Conservation (phyloP, 140 eudicot genomes). For the Eryngium alpinum region DNA sequence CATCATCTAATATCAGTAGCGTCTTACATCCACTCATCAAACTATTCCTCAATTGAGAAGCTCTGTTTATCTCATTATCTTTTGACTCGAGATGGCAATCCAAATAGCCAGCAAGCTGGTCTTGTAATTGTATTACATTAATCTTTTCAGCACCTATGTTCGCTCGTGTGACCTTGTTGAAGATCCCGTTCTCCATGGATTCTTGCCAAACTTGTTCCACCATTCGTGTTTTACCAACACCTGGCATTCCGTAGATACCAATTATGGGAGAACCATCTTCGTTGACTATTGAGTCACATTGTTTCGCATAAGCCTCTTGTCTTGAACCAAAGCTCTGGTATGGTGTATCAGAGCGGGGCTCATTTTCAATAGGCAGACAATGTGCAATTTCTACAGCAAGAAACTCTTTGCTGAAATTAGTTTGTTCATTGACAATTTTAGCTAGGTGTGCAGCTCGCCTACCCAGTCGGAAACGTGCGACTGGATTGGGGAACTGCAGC, state of each 20-base stretch:
- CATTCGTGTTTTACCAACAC: slow-evolving; percentile 19
- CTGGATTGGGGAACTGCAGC: not conserved
- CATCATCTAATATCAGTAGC: not conserved
- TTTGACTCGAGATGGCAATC: not conserved
- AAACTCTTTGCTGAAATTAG: too few relatives aligned
- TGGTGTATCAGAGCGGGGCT: not conserved
- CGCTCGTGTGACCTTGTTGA: slow-evolving; percentile 1
- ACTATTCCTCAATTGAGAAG: not conserved
- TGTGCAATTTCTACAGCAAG: not conserved
- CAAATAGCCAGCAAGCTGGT: not conserved
- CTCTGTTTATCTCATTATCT: not conserved
- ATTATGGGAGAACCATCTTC: not conserved
- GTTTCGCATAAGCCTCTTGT: not conserved
- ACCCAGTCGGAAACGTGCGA: too few relatives aligned
- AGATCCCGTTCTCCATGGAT: not conserved
- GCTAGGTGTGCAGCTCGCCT: not conserved
- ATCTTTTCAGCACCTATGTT: not conserved
- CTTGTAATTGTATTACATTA: not conserved
- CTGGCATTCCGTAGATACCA: slow-evolving; percentile 20
- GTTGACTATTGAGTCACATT: not conserved
- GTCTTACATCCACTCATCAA: not conserved
- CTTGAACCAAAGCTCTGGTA: not conserved
- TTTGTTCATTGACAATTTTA: too few relatives aligned
- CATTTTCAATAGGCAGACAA: not conserved
- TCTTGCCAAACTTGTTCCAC: not conserved